Conservation (phyloP, 148 eudicot species). For the Cornus suecica region DNA sequence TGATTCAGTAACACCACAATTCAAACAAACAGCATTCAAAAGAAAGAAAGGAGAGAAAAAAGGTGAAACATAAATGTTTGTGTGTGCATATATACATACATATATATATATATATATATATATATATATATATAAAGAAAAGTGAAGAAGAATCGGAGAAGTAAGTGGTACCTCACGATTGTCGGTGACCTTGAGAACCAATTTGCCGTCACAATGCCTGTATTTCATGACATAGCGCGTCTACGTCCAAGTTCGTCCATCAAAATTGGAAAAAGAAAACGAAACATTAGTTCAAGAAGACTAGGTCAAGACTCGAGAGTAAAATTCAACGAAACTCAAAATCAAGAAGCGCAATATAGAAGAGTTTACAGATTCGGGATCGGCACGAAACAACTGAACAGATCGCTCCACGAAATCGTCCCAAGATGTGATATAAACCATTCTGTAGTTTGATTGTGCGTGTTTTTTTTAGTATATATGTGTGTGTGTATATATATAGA, state of each 20-base stretch:
- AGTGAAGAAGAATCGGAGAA: background rate
- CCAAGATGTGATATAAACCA: constrained; percentile 68
- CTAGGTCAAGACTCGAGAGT: too few species aligned
- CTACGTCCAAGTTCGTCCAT: constrained; percentile 21
- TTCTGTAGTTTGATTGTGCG: background rate
- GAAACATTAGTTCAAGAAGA: background rate
- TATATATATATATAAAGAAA: background rate
- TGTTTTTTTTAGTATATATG: too few species aligned
- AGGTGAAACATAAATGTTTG: too few species aligned
- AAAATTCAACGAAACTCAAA: background rate
- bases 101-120: too few species aligned
- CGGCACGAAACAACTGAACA: constrained; percentile 65
- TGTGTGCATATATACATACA: too few species aligned
- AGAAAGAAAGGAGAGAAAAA: too few species aligned
- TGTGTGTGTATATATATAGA: background rate
- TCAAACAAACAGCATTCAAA: background rate
- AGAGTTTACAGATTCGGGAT: constrained; percentile 60
- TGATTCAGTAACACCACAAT: background rate
- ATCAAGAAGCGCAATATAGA: background rate
- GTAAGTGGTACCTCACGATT: constrained; percentile 57
- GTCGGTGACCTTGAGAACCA: constrained; percentile 93
- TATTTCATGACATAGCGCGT: constrained; percentile 85
- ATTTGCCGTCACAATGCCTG: constrained; percentile 85
- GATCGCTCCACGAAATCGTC: constrained; percentile 83
- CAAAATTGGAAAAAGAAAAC: background rate